Conservation (phyloP, 2,329 filamentous ascomycete species). For the Aspergillus fumigatiaffinis region DNA sequence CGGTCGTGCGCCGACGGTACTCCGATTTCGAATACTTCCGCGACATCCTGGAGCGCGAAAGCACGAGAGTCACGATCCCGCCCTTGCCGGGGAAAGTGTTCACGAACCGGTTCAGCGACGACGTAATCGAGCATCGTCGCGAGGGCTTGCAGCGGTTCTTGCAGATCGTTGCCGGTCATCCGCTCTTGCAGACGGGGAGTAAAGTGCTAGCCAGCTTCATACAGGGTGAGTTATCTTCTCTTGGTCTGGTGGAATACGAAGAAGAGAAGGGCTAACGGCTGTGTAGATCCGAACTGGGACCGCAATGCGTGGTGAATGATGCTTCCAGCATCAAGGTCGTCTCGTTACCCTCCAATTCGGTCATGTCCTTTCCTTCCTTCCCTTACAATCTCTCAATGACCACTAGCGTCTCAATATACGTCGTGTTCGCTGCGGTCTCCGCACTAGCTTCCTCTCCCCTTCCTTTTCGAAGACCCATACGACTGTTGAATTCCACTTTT, state of each 20-base stretch:
- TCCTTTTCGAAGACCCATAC: background rate
- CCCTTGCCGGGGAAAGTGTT: slow-evolving; percentile 96
- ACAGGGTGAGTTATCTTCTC: slow-evolving; percentile 62
- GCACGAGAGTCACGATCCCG: slow-evolving; percentile 89
- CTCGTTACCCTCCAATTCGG: background rate
- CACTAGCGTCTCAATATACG: background rate
- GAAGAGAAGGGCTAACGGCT: background rate
- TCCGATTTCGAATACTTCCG: slow-evolving; percentile 99
- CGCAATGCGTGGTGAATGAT: slow-evolving; percentile 70
- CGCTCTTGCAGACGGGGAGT: slow-evolving; percentile 92
- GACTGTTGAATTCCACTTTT: background rate
- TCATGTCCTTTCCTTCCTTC: background rate
- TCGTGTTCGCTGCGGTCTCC: background rate
- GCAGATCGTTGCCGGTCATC: slow-evolving; percentile 96
- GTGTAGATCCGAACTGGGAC: slow-evolving; percentile 66
- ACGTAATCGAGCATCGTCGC: slow-evolving; percentile 91
- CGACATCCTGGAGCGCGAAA: slow-evolving; percentile 94
- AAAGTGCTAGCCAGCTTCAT: slow-evolving; percentile 96
- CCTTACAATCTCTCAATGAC: background rate
- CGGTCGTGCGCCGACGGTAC: slow-evolving; percentile 85
- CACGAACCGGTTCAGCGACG: slow-evolving; percentile 95
- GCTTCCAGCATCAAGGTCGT: background rate
- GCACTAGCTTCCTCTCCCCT: background rate
- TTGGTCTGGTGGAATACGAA: background rate
- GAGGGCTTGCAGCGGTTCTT: slow-evolving; percentile 92